A percentile compares a stretch with the other conserved stretches of the same genome.
phyloP scores from a whole-genome alignment of 1,284 basidiomycete genomes.

The Dichomitus squalens region DNA sequence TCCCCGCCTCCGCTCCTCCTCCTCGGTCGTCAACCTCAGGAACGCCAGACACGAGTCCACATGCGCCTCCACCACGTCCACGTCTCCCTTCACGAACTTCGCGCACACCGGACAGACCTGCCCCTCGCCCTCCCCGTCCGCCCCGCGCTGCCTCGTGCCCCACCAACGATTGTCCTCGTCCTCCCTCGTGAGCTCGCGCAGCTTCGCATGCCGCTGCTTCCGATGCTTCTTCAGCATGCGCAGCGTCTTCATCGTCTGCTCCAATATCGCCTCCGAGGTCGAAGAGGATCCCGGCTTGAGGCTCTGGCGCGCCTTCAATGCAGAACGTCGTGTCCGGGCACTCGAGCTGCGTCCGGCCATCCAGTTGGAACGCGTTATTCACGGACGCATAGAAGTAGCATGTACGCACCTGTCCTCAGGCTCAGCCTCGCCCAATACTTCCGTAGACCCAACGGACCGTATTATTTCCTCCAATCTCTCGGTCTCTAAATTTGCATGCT shows the following conservation, averaged over 20 bases:
- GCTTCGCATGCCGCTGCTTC: slow-evolving; percentile 59
- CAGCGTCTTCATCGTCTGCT: slow-evolving; percentile 55
- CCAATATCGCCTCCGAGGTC: slow-evolving; percentile 37
- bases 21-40: slow-evolving; percentile 42
- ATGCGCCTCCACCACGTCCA: slow-evolving; percentile 74
- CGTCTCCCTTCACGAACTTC: slow-evolving; percentile 57
- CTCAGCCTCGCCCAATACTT: slow-evolving; percentile 42
- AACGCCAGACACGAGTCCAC: slow-evolving; percentile 74
- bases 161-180: slow-evolving; percentile 48
- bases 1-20: slow-evolving; percentile 38
- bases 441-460: slow-evolving; percentile 55
- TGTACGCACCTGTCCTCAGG: slow-evolving; percentile 49
- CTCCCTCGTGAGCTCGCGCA: slow-evolving; percentile 65
- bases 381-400: not conserved
- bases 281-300: slow-evolving; percentile 37
- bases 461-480: slow-evolving; percentile 70
- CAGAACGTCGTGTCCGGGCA: slow-evolving; percentile 53
- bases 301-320: slow-evolving; percentile 62
- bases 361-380: not conserved
- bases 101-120: slow-evolving; percentile 70
- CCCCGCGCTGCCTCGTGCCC: slow-evolving; percentile 31
- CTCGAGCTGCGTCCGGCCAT: slow-evolving; percentile 17
- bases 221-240: slow-evolving; percentile 61
- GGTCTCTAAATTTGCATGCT: slow-evolving; percentile 64
- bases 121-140: slow-evolving; percentile 36